Evolutionary conservation across 2,329 filamentous ascomycete genomes (phyloP).

Genomic region (Hymenoscyphus repandus): DNA sequence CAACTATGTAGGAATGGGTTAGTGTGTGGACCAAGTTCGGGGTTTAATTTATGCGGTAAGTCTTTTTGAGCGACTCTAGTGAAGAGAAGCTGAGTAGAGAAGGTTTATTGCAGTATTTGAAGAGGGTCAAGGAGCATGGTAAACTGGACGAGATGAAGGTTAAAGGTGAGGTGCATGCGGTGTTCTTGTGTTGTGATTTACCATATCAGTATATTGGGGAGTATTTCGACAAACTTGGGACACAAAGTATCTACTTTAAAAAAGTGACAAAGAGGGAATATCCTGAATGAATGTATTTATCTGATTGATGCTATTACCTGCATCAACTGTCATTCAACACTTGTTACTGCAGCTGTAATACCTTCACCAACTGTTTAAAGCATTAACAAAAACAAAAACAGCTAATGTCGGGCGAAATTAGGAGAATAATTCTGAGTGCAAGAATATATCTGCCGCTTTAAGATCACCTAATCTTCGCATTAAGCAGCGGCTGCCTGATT

Average conservation of each 20-base stretch:
- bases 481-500: neutral
- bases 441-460: neutral
- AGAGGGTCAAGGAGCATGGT: conserved; percentile 41
- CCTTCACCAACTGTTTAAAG: no score
- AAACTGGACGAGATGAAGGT: conserved; percentile 41
- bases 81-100: neutral
- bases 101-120: conserved; percentile 36
- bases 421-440: neutral
- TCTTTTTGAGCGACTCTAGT: conserved; percentile 25
- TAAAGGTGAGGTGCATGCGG: conserved; percentile 40
- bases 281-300: no score
- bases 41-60: conserved; percentile 50
- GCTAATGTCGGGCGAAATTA: no score
- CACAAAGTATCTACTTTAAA: no score
- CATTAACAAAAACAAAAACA: no score
- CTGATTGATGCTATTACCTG: no score
- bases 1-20: conserved; percentile 51
- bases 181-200: conserved; percentile 58
- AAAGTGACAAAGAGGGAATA: no score
- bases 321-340: no score
- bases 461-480: neutral
- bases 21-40: conserved; percentile 56
- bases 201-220: conserved; percentile 58
- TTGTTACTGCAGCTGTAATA: no score
- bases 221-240: conserved; percentile 50